Base-by-base conservation (phyloP, 2,329 filamentous ascomycete genomes). In the Sarocladium brachiariae region DNA sequence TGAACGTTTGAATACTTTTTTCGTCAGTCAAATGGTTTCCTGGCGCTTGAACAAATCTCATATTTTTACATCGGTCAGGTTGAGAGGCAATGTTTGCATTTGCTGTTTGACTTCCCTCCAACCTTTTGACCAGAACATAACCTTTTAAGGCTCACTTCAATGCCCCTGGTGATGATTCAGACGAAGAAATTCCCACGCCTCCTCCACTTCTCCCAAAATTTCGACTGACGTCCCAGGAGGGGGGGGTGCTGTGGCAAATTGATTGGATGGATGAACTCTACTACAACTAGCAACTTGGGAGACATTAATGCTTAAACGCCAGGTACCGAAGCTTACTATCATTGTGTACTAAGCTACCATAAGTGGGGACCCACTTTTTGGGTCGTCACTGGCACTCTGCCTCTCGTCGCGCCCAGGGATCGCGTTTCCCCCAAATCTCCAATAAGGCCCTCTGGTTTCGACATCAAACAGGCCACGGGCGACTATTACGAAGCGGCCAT, bases 381-480 rank as follows among this genome's bases (percentile, higher is more conserved):
- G 24, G 16, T 25, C 43, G 43, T 47, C 43, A 45, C 37, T 41
- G 9, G 18, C n/a, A n/a, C 27, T 30, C 27, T 30, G n/a, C 43
- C 43, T 33, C 43, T 16, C 11, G 43, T 30, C 43, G 43, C 43
- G 43, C 43, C 43, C n/a, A 33, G 43, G 43, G 43, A 47, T 47
- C 43, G 43, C 43, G 43, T 47, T 47, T 47, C 43, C 43, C 25
- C 43, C 27, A 47, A 47, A 47, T 47, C 43, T 47, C 43, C 43
- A 10, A 16, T 10, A 18, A 25, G 25, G 31, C 5, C 11, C 43
- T 47, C 25, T 47, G 7, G 43, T 47, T 33, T 33, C 18, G 25
- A 19, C 43, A 31, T 21, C 27, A 31, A 47, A 47, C 27, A n/a
- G 43, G n/a, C 21, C 16, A 47, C 43, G 27, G 27, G 43, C 43